Evolutionary conservation across 352 stramenopile species (phyloP).

Genomic region (Phytophthora colocasiae): DNA sequence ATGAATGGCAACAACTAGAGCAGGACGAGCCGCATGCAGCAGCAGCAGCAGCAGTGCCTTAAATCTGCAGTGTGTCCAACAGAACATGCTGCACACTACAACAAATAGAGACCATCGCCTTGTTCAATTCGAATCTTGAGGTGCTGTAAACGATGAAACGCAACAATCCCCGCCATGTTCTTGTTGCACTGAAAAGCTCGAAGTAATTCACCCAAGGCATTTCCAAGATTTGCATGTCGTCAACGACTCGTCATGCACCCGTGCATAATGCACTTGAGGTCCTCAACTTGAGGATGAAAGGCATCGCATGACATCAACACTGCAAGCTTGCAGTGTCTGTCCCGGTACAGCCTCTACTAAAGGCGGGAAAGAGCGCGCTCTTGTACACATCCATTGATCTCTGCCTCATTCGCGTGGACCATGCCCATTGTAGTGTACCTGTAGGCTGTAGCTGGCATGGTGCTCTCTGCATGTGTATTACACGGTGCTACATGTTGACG

Average conservation of each 20-base stretch:
- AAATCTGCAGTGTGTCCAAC: background rate
- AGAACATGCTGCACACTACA: slow-evolving; percentile 19
- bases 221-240: slow-evolving; percentile 20
- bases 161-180: slow-evolving; percentile 8
- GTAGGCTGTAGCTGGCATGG: no score
- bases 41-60: slow-evolving; percentile 5
- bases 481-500: slow-evolving; percentile 11
- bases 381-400: slow-evolving; percentile 11
- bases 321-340: no score
- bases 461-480: no score
- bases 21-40: slow-evolving; percentile 21
- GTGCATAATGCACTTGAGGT: no score
- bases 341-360: no score
- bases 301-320: no score
- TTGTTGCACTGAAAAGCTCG: slow-evolving; percentile 6
- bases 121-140: slow-evolving; percentile 18
- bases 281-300: background rate
- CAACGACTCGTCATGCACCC: background rate
- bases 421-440: no score
- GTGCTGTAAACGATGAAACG: slow-evolving; percentile 21
- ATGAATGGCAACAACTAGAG: slow-evolving; percentile 36
- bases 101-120: slow-evolving; percentile 27
- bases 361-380: background rate
- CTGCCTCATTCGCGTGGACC: no score
- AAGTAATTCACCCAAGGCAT: slow-evolving; percentile 18